Evolutionary conservation across 768 basidiomycete genomes (phyloP).

Genomic region (Amanita molliuscula): DNA sequence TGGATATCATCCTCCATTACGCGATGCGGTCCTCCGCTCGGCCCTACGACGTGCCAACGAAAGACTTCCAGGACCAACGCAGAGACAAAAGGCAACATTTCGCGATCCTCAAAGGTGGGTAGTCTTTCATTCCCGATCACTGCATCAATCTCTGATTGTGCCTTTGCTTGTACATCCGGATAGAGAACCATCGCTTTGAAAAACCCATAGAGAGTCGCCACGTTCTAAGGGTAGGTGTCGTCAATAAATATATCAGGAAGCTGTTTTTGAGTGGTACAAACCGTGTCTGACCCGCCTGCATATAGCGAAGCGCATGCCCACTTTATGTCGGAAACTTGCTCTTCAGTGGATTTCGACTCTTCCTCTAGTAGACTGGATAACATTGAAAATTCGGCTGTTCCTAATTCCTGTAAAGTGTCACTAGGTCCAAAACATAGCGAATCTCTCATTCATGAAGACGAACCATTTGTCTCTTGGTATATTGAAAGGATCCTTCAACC

Average conservation of each 20-base stretch:
- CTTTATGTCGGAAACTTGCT: conserved; percentile 28
- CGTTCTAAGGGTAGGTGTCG: conserved; percentile 27
- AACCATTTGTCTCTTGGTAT: conserved; percentile 23
- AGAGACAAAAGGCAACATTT: conserved; percentile 29
- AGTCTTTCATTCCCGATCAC: conserved; percentile 31
- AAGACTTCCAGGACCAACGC: conserved; percentile 27
- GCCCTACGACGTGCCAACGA: conserved; percentile 23
- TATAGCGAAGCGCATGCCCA: conserved; percentile 39
- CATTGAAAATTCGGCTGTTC: conserved; percentile 25
- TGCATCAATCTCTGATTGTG: conserved; percentile 30
- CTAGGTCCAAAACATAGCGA: neutral
- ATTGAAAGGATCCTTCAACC: conserved; percentile 24
- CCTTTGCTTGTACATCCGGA: conserved; percentile 26
- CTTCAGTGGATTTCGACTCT: conserved; percentile 15
- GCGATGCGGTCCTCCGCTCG: conserved; percentile 26
- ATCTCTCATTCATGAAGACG: neutral
- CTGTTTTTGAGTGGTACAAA: neutral
- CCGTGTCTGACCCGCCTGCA: conserved; percentile 30
- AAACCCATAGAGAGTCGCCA: conserved; percentile 27
- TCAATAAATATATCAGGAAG: neutral
- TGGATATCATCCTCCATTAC: conserved; percentile 30
- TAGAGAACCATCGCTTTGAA: conserved; percentile 29
- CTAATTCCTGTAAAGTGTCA: conserved; percentile 13
- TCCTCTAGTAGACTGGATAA: conserved; percentile 21
- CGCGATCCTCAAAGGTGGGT: conserved; percentile 27